Percentiles rank a stretch among this genome's conserved stretches.
These are phyloP conservation scores for Anaeromyces robustus DNA, from an alignment of 192 early-diverging fungal genomes.

Conservation along the genomic window DNA sequence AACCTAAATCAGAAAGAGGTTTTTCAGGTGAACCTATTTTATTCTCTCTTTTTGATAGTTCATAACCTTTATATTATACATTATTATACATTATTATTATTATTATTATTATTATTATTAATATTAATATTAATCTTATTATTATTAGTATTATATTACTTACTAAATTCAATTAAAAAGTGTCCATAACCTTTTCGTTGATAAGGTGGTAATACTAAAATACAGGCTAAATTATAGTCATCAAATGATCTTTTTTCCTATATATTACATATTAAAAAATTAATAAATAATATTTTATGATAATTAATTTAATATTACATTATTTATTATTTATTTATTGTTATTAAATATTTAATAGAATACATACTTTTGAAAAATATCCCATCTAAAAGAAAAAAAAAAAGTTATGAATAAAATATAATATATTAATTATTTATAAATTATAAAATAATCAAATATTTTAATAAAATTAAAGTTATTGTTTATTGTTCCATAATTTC, in stretches of 20 bases:
- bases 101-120: no score
- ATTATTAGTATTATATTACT: slow-evolving; percentile 11
- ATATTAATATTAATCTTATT: background rate
- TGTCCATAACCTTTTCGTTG: slow-evolving; percentile 74
- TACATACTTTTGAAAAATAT: slow-evolving; percentile 83
- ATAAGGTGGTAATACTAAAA: slow-evolving; percentile 70
- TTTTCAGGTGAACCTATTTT: slow-evolving; percentile 72
- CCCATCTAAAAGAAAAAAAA: slow-evolving; percentile 34
- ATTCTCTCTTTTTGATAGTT: slow-evolving; percentile 51
- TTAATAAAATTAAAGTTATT: no score
- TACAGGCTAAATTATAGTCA: slow-evolving; percentile 79
- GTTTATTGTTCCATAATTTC: no score
- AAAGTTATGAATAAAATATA: background rate
- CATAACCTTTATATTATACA: slow-evolving; percentile 42
- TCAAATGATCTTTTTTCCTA: slow-evolving; percentile 75
- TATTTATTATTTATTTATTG: no score
- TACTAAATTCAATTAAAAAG: slow-evolving; percentile 82
- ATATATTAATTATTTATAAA: no score
- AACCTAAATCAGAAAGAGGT: slow-evolving; percentile 72
- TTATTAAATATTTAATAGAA: background rate
- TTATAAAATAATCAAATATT: no score
- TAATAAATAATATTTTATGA: no score
- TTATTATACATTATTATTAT: background rate
- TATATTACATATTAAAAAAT: background rate
- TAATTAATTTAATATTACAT: background rate